Conservation (phyloP, 495 filamentous ascomycete genomes). For the Penicillium waksmanii region DNA sequence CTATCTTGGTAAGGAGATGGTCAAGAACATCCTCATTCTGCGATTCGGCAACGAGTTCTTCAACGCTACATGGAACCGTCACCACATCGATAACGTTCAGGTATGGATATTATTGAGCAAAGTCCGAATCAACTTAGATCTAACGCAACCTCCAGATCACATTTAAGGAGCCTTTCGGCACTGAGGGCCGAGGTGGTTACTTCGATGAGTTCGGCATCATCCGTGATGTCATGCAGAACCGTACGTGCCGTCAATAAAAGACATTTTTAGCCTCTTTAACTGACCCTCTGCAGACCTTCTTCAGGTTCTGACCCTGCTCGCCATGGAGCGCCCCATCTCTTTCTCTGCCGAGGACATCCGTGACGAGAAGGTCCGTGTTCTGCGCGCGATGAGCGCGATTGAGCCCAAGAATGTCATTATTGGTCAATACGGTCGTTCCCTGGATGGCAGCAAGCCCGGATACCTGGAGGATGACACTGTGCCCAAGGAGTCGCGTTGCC, state of each 20-base stretch:
- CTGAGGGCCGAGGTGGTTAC: constrained; percentile 98
- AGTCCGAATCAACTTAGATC: background rate
- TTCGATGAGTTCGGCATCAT: constrained; percentile 99
- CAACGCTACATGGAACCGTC: constrained; percentile 97
- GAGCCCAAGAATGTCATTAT: constrained; percentile 99
- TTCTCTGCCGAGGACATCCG: constrained; percentile 98
- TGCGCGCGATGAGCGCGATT: constrained; percentile 90
- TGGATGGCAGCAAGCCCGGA: constrained; percentile 94
- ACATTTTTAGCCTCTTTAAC: background rate
- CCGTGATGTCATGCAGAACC: constrained; percentile 98
- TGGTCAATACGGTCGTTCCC: constrained; percentile 94
- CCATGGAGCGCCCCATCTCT: constrained; percentile 98
- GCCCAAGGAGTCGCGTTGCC: constrained; percentile 94
- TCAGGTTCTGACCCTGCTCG: constrained; percentile 92
- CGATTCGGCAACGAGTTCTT: constrained; percentile 99
- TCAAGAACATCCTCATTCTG: constrained; percentile 99
- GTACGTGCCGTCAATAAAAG: constrained; percentile 39
- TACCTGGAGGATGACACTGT: constrained; percentile 99
- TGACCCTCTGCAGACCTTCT: constrained; percentile 67
- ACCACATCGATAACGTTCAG: constrained; percentile 97
- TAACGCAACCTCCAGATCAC: constrained; percentile 64
- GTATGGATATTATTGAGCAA: constrained; percentile 28
- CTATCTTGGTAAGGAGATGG: constrained; percentile 99
- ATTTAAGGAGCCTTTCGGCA: constrained; percentile 99
- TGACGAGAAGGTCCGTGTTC: constrained; percentile 95